Percentiles rank a stretch among this genome's conserved stretches.
These are phyloP conservation scores for Cordyceps tenuipes DNA, from an alignment of 2,329 filamentous ascomycete species.

Conservation along the genomic window DNA sequence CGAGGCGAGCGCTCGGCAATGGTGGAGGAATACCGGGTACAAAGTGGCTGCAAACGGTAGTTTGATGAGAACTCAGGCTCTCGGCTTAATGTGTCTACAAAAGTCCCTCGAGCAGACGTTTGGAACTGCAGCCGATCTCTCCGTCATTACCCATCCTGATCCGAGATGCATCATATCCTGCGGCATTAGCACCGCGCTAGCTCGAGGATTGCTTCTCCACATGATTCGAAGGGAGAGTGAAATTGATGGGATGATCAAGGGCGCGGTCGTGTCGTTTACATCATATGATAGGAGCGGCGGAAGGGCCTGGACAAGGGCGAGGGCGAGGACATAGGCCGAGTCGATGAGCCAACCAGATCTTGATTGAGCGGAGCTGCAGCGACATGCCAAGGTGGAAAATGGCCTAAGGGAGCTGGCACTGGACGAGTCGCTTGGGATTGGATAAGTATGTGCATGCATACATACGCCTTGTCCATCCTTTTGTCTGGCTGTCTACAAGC, in stretches of 20 bases:
- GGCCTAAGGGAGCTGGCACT: conserved; percentile 32
- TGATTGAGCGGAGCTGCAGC: conserved; percentile 26
- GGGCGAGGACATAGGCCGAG: conserved; percentile 17
- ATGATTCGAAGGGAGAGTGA: conserved; percentile 32
- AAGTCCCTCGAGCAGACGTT: conserved; percentile 35
- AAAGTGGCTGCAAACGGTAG: conserved; percentile 42
- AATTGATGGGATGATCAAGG: conserved; percentile 33
- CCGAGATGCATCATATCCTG: conserved; percentile 43
- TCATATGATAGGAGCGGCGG: conserved; percentile 14
- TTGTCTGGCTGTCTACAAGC: conserved; percentile 24
- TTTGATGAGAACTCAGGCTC: conserved; percentile 43
- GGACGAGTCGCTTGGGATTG: conserved; percentile 37
- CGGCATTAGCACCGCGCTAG: conserved; percentile 36
- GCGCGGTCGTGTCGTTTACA: conserved; percentile 31
- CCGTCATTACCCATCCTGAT: conserved; percentile 40
- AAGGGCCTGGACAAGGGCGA: too few species aligned
- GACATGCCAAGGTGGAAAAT: conserved; percentile 25
- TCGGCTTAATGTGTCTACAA: conserved; percentile 36
- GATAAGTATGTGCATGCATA: conserved; percentile 15
- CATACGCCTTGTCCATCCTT: too few species aligned
- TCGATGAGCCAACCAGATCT: conserved; percentile 23
- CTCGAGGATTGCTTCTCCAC: conserved; percentile 37
- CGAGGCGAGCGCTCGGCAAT: conserved; percentile 27
- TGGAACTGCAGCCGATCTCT: conserved; percentile 26
- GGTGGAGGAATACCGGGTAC: conserved; percentile 32